Evolutionary conservation across 2,329 filamentous ascomycete species (phyloP).

Genomic region (Botrytis byssoidea): DNA sequence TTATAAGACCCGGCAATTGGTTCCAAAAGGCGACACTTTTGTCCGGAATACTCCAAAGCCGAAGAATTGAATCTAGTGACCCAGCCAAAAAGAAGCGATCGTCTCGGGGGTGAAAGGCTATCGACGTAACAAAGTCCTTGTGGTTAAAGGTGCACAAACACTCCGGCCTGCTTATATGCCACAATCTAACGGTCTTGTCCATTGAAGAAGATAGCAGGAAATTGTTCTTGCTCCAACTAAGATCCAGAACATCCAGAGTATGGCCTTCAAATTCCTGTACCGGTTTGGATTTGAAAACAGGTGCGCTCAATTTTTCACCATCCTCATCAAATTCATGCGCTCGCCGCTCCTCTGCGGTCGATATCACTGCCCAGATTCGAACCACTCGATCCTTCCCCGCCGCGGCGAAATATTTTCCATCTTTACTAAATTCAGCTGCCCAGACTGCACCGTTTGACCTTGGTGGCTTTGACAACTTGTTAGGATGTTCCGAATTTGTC

Average conservation of each 20-base stretch:
- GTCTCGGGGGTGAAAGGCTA: constrained; percentile 90
- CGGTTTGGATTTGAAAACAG: constrained; percentile 81
- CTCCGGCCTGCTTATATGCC: constrained; percentile 83
- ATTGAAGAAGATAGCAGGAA: constrained; percentile 94
- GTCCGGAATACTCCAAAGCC: constrained; percentile 96
- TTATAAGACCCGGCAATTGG: constrained; percentile 81
- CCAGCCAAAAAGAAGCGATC: constrained; percentile 96
- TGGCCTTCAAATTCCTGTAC: constrained; percentile 80
- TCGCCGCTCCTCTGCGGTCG: constrained; percentile 74
- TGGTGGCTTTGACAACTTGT: constrained; percentile 31
- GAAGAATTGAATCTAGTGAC: constrained; percentile 81
- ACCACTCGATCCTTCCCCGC: constrained; percentile 85
- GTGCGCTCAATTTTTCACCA: constrained; percentile 72
- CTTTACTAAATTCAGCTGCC: constrained; percentile 89
- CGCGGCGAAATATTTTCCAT: constrained; percentile 88
- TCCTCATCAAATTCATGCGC: constrained; percentile 71
- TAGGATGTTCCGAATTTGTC: constrained; percentile 28
- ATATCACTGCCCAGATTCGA: constrained; percentile 84
- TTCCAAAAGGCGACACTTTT: constrained; percentile 84
- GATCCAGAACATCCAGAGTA: constrained; percentile 78
- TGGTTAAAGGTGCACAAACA: constrained; percentile 94
- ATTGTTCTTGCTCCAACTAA: constrained; percentile 99
- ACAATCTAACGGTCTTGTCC: constrained; percentile 94
- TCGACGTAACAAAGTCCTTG: constrained; percentile 90
- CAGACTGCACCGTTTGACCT: constrained; percentile 68